phyloP scores from a whole-genome alignment of 257 asterid genomes.

The Leptodermis oblonga region DNA sequence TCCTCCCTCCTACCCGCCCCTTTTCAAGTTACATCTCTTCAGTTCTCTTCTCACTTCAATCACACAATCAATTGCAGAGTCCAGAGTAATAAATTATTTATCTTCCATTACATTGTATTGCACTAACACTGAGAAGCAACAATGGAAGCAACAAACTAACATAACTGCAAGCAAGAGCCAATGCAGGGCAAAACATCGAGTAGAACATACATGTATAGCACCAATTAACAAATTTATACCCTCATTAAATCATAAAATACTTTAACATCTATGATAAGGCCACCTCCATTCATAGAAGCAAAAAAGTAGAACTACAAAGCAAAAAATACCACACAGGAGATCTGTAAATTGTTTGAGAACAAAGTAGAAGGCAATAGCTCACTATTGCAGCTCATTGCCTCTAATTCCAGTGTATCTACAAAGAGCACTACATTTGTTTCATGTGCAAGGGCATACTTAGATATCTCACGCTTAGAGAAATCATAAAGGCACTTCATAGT shows the following conservation, averaged over 20 bases:
- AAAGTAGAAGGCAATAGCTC: not conserved
- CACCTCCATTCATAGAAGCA: not conserved
- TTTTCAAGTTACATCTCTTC: not conserved
- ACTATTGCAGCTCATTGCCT: not conserved
- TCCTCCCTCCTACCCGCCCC: too few species aligned
- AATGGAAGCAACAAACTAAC: not conserved
- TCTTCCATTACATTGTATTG: not conserved
- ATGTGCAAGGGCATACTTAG: not conserved
- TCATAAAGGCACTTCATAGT: not conserved
- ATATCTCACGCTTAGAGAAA: not conserved
- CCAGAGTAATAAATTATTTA: not conserved
- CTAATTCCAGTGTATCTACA: not conserved
- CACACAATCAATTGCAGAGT: not conserved
- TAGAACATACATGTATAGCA: not conserved
- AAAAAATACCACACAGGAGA: not conserved
- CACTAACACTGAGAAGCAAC: not conserved
- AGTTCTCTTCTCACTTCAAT: not conserved
- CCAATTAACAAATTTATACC: not conserved
- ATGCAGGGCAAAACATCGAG: not conserved
- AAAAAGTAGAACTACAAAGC: not conserved
- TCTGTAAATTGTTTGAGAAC: not conserved
- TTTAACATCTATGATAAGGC: not conserved
- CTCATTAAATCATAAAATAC: not conserved
- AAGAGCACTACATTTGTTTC: not conserved
- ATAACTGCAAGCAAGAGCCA: not conserved